Conservation (phyloP, 495 filamentous ascomycete genomes). For the Aspergillus olivimuriae region DNA sequence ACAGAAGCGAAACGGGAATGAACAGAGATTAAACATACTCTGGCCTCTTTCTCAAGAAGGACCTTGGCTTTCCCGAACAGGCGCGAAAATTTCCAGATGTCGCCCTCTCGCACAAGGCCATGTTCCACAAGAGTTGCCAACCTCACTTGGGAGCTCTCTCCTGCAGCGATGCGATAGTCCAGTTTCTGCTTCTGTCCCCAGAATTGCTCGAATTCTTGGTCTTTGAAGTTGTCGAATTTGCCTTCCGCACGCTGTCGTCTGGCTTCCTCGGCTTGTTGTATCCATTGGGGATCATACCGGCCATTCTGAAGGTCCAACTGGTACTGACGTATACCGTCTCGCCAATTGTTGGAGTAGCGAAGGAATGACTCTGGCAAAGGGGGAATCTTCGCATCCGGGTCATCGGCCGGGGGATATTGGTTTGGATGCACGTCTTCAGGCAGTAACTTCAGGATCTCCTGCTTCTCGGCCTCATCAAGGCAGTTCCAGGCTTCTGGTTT, state of each 20-base stretch:
- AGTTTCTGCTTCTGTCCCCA: slow-evolving; percentile 63
- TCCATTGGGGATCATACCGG: slow-evolving; percentile 60
- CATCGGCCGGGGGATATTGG: slow-evolving; percentile 25
- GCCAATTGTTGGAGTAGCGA: slow-evolving; percentile 46
- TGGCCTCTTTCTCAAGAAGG: slow-evolving; percentile 45
- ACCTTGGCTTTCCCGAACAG: slow-evolving; percentile 23
- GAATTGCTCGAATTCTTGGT: slow-evolving; percentile 56
- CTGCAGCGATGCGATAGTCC: slow-evolving; percentile 29
- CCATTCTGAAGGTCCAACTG: slow-evolving; percentile 57
- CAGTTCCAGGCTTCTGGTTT: slow-evolving; percentile 52
- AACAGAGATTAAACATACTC: slow-evolving; percentile 21
- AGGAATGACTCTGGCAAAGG: slow-evolving; percentile 39
- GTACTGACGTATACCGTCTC: slow-evolving; percentile 44
- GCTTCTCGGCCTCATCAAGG: slow-evolving; percentile 49
- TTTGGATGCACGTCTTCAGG: slow-evolving; percentile 42
- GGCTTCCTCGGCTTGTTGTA: slow-evolving; percentile 55
- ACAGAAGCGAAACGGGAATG: background rate
- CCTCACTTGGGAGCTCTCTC: slow-evolving; percentile 45
- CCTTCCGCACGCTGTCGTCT: slow-evolving; percentile 56
- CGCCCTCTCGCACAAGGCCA: slow-evolving; percentile 42
- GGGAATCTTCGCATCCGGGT: slow-evolving; percentile 27
- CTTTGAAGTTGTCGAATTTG: slow-evolving; percentile 64
- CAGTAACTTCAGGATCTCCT: slow-evolving; percentile 48
- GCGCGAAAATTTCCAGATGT: slow-evolving; percentile 43
- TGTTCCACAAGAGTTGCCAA: slow-evolving; percentile 38